phyloP scores from a whole-genome alignment of 345 rosid genomes.

The Barbarea vulgaris region DNA sequence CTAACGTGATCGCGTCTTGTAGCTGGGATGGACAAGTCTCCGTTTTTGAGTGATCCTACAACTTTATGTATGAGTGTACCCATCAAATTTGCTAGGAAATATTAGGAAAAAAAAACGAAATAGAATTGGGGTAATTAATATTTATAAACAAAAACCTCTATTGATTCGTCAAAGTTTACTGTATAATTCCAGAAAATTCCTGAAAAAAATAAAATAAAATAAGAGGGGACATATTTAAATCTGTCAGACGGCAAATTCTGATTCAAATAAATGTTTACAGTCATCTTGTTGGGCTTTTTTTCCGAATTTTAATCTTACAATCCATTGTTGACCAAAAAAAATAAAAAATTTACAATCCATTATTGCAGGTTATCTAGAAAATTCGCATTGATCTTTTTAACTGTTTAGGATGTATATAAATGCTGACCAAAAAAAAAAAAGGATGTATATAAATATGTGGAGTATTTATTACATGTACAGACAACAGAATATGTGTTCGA shows the following conservation, averaged over 20 bases:
- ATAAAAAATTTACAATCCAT: too few species aligned
- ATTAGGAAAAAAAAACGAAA: neutral
- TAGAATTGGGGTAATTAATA: neutral
- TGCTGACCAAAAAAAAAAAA: too few species aligned
- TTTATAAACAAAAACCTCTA: neutral
- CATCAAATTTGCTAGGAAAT: neutral
- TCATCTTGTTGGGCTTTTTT: neutral
- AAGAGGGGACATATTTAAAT: neutral
- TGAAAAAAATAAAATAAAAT: neutral
- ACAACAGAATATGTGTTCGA: neutral
- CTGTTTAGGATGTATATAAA: neutral
- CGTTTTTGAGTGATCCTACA: constrained; percentile 12
- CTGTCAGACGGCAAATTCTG: constrained; percentile 6
- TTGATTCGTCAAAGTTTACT: neutral
- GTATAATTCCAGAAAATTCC: neutral
- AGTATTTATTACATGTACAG: neutral
- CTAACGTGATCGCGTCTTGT: constrained; percentile 23
- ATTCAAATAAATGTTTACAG: neutral
- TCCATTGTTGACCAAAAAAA: too few species aligned
- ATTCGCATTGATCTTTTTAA: neutral
- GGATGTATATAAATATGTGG: too few species aligned
- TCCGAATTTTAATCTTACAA: neutral
- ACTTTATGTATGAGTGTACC: neutral
- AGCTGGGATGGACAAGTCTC: constrained; percentile 72
- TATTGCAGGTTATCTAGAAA: neutral